A percentile compares a stretch with the other conserved stretches of the same genome.
phyloP scores from a whole-genome alignment of 2,329 filamentous ascomycete genomes.

The Neonectria hederae region DNA sequence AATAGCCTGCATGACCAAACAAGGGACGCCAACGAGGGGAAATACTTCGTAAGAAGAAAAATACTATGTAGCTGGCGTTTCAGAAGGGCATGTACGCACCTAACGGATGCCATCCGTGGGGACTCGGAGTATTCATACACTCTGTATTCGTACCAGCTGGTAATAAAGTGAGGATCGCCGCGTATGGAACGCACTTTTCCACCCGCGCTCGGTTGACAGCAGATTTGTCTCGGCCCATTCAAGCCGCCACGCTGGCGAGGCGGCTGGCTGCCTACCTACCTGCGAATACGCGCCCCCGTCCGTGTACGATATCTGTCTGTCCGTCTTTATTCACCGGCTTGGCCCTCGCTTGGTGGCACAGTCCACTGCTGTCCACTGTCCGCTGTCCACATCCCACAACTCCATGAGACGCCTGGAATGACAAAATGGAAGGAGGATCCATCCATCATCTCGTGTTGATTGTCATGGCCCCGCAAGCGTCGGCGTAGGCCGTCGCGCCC shows the following conservation, averaged over 20 bases:
- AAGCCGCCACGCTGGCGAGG: constrained; percentile 2
- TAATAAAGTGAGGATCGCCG: constrained; percentile 4
- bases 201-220: constrained; percentile 15
- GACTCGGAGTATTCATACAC: background rate
- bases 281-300: background rate
- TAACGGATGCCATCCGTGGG: background rate
- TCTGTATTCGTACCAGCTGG: background rate
- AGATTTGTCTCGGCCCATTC: constrained; percentile 15
- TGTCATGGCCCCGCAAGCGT: constrained; percentile 40
- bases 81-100: constrained; percentile 2
- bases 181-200: constrained; percentile 6
- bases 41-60: background rate
- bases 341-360: background rate
- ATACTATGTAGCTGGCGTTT: constrained; percentile 10
- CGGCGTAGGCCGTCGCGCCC: constrained; percentile 36
- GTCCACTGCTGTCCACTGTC: background rate
- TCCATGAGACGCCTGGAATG: constrained; percentile 7
- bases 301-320: background rate
- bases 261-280: constrained; percentile 3
- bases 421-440: constrained; percentile 43
- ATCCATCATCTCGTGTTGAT: constrained; percentile 46
- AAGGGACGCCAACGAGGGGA: background rate
- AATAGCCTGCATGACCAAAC: background rate
- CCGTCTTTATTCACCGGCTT: background rate
- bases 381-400: background rate